Conservation (phyloP, 441 rosid genomes). For the Erodium trifolium region DNA sequence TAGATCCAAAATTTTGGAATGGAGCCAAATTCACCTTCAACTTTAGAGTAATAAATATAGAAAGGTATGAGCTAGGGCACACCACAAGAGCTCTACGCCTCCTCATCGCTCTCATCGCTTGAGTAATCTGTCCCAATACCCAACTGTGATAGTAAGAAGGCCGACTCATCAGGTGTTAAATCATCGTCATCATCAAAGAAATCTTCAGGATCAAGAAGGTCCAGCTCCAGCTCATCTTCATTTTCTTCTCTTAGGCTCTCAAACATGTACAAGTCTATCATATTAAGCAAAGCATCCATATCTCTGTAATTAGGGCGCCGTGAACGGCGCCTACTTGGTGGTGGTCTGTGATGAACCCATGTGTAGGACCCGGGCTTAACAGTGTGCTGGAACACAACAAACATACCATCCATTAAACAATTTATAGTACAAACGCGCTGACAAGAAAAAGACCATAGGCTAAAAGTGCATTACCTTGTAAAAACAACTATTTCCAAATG, state of each 20-base stretch:
- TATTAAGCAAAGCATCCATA: not conserved
- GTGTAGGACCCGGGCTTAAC: constrained; percentile 1
- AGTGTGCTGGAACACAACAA: constrained; percentile 3
- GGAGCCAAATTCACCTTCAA: not conserved
- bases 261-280: constrained; percentile 7
- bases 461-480: constrained; percentile 45
- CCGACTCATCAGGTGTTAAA: constrained; percentile 2
- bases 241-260: constrained; percentile 3
- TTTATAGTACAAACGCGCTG: not conserved
- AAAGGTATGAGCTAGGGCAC: not conserved
- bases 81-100: not conserved
- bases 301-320: constrained; percentile 6
- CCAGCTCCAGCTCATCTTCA: not conserved
- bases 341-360: constrained; percentile 6
- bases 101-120: not conserved
- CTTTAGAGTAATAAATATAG: not conserved
- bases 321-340: not conserved
- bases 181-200: constrained; percentile 2
- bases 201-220: constrained; percentile 3
- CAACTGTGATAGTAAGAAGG: not conserved
- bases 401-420: not conserved
- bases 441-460: not conserved
- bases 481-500: constrained; percentile 92
- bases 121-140: constrained; percentile 1
- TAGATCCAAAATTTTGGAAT: not conserved